A percentile compares a stretch with the other conserved stretches of the same genome.
Conservation (phyloP, 305 asterid species). For the Plantago lanceolata region DNA sequence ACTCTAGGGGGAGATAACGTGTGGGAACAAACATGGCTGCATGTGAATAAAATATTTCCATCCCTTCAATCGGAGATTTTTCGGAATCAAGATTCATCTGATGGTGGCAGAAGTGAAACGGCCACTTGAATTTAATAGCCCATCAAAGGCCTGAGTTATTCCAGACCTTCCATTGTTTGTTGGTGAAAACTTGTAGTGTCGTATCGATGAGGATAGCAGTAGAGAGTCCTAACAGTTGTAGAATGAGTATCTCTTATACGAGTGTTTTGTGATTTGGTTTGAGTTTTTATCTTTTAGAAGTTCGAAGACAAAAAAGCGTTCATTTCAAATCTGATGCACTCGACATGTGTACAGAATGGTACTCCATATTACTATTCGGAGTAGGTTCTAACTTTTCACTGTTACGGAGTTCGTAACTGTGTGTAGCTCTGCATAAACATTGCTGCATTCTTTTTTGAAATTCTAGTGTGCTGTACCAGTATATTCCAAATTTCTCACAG, state of each 20-base stretch:
- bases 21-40: constrained; percentile 96
- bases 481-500: no score
- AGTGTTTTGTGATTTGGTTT: constrained; percentile 4
- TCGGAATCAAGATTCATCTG: constrained; percentile 41
- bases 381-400: not conserved
- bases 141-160: not conserved
- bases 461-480: not conserved
- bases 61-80: constrained; percentile 68
- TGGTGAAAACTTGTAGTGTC: not conserved
- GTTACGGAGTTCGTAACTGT: not conserved
- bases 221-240: not conserved
- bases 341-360: not conserved
- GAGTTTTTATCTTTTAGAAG: not conserved
- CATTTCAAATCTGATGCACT: not conserved
- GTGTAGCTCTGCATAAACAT: not conserved
- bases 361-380: no score
- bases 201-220: constrained; percentile 1
- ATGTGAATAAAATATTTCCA: constrained; percentile 74
- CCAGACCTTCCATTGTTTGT: not conserved
- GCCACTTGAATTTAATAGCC: not conserved
- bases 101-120: not conserved
- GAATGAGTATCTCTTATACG: not conserved
- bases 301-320: not conserved
- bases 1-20: constrained; percentile 88
- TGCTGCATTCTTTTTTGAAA: not conserved